phyloP scores from a whole-genome alignment of 2,329 filamentous ascomycete genomes.

The Fusarium clavum region DNA sequence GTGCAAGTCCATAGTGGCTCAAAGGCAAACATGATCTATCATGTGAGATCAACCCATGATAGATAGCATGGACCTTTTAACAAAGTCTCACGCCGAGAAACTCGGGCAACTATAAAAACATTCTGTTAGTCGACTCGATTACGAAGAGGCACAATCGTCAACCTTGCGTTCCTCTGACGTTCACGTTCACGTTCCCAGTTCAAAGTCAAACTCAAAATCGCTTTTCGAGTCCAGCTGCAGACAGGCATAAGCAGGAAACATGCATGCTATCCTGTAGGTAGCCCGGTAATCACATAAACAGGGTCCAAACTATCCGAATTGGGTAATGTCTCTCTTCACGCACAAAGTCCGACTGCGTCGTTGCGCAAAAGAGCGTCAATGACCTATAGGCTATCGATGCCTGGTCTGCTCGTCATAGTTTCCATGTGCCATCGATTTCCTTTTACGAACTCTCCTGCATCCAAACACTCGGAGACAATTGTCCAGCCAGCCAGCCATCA shows the following conservation, averaged over 20 bases:
- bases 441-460: slow-evolving; percentile 21
- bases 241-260: slow-evolving; percentile 22
- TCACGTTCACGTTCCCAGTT: slow-evolving; percentile 11
- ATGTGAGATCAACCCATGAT: slow-evolving; percentile 41
- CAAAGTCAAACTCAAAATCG: slow-evolving; percentile 6
- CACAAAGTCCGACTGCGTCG: neutral
- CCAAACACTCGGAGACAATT: neutral
- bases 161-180: slow-evolving; percentile 39
- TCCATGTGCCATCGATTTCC: slow-evolving; percentile 13
- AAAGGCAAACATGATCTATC: slow-evolving; percentile 39
- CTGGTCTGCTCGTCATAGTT: slow-evolving; percentile 12
- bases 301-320: slow-evolving; percentile 5
- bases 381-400: neutral
- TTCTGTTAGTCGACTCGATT: neutral
- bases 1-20: slow-evolving; percentile 29
- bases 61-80: neutral
- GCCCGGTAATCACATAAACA: neutral
- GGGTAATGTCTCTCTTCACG: slow-evolving; percentile 6
- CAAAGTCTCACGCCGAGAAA: neutral
- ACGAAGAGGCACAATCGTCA: slow-evolving; percentile 21
- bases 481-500: neutral
- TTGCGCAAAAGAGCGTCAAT: slow-evolving; percentile 7
- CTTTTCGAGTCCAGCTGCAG: neutral
- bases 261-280: slow-evolving; percentile 12
- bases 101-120: no score